These are phyloP conservation scores for Sporopachydermia cereana DNA, from an alignment of 1,139 yeast species.

Conservation along the genomic window DNA sequence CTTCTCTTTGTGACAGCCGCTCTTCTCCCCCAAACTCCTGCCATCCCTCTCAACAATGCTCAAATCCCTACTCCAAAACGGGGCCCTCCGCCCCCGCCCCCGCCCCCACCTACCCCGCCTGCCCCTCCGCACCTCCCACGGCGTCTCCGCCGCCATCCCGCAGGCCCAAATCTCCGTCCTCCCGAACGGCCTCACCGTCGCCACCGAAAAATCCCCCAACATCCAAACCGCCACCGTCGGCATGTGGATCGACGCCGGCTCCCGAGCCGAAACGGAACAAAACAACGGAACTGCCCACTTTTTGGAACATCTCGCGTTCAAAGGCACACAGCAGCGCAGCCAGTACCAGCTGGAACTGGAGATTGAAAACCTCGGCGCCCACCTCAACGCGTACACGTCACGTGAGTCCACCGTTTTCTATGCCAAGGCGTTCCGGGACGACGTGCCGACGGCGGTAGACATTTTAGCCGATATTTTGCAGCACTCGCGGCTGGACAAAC, in stretches of 20 bases:
- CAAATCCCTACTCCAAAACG: too few relatives aligned
- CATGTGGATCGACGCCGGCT: conserved; percentile 96
- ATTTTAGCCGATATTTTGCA: conserved; percentile 85
- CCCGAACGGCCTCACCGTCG: conserved; percentile 85
- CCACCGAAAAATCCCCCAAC: conserved; percentile 79
- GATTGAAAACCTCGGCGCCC: conserved; percentile 93
- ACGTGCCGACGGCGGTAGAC: conserved; percentile 78
- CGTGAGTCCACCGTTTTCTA: conserved; percentile 96
- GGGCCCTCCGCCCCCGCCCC: neutral
- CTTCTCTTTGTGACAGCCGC: too few relatives aligned
- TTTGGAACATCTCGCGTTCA: conserved; percentile 89
- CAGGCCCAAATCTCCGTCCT: conserved; percentile 50
- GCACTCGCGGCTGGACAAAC: conserved; percentile 65
- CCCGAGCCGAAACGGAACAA: conserved; percentile 80
- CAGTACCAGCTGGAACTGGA: conserved; percentile 82
- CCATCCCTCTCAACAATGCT: too few relatives aligned
- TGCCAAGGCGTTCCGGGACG: conserved; percentile 74
- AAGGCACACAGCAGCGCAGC: conserved; percentile 78
- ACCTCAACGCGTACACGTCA: conserved; percentile 92
- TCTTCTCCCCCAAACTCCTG: too few relatives aligned
- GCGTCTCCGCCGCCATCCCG: conserved; percentile 20
- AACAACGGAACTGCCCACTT: conserved; percentile 96
- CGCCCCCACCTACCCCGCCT: neutral
- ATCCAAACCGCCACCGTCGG: conserved; percentile 95
- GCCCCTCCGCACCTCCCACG: neutral